Percentiles rank a stretch among this genome's conserved stretches.
Conservation (phyloP, 805 yeast genomes). For the Wickerhamomyces chaumierensis region DNA sequence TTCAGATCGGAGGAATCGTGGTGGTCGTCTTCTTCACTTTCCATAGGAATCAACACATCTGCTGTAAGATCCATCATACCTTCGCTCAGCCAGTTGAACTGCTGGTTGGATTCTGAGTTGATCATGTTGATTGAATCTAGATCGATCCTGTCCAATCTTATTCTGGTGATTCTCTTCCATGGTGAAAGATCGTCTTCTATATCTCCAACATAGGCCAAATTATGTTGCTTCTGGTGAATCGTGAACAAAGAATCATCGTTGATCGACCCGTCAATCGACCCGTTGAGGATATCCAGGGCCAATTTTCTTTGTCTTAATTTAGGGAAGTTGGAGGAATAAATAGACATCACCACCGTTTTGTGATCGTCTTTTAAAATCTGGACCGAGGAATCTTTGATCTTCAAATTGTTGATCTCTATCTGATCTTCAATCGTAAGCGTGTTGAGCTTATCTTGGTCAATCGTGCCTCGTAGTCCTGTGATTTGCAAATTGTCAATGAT, state of each 20-base stretch:
- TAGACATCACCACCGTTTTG: conserved; percentile 29
- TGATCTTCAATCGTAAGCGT: conserved; percentile 19
- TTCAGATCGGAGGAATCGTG: not conserved
- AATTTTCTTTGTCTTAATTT: conserved; percentile 46
- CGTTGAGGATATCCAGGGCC: conserved; percentile 57
- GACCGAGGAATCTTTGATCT: conserved; percentile 40
- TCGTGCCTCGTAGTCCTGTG: conserved; percentile 74
- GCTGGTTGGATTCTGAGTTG: conserved; percentile 4
- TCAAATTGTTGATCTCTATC: conserved; percentile 30
- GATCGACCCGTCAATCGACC: conserved; percentile 60
- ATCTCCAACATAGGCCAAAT: conserved; percentile 33
- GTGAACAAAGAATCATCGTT: conserved; percentile 62
- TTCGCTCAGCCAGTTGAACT: conserved; percentile 59
- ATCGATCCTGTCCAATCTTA: conserved; percentile 28
- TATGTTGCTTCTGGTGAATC: conserved; percentile 61
- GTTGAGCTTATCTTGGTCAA: conserved; percentile 41
- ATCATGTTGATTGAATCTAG: conserved; percentile 25
- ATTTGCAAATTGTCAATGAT: conserved; percentile 68
- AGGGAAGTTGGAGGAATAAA: conserved; percentile 59
- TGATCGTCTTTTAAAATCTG: conserved; percentile 20
- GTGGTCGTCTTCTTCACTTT: conserved; percentile 24
- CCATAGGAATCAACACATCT: conserved; percentile 60
- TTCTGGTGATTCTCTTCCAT: conserved; percentile 40
- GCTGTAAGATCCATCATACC: conserved; percentile 64
- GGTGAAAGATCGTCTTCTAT: conserved; percentile 26